Evolutionary conservation across 257 asterid genomes (phyloP).

Genomic region (Nicotiana obtusifolia): DNA sequence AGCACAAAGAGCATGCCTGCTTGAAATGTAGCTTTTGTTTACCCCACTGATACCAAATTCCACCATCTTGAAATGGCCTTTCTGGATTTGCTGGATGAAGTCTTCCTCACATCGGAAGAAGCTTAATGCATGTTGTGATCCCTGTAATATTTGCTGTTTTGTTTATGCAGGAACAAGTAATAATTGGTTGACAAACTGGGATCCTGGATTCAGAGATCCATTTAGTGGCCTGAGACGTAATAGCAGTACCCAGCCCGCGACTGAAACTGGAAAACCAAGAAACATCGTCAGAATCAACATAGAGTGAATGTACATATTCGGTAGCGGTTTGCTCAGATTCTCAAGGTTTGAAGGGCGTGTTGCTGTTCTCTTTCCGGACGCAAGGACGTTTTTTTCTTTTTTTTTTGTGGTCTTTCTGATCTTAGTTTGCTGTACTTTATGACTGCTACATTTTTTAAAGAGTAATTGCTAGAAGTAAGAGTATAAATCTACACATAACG

Average conservation of each 20-base stretch:
- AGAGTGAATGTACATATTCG: slow-evolving; percentile 25
- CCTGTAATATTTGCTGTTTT: neutral
- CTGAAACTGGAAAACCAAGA: slow-evolving; percentile 36
- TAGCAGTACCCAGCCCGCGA: slow-evolving; percentile 5
- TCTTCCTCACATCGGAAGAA: neutral
- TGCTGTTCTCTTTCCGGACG: too few relatives aligned
- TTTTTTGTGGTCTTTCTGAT: too few relatives aligned
- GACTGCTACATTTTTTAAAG: too few relatives aligned
- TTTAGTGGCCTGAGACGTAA: slow-evolving; percentile 16
- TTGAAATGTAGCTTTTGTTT: neutral
- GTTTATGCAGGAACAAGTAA: slow-evolving; percentile 29
- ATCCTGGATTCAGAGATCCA: slow-evolving; percentile 24
- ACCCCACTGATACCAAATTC: too few relatives aligned
- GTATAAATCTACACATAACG: too few relatives aligned
- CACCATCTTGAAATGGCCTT: neutral
- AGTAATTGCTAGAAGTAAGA: too few relatives aligned
- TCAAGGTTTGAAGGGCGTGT: too few relatives aligned
- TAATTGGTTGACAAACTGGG: slow-evolving; percentile 20
- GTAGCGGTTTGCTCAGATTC: too few relatives aligned
- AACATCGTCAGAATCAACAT: slow-evolving; percentile 58
- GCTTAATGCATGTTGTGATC: neutral
- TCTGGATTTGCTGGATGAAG: neutral
- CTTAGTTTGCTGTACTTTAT: too few relatives aligned
- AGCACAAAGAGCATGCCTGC: neutral
- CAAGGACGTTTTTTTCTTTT: too few relatives aligned